These are phyloP conservation scores for Diaporthe sp. DNA, from an alignment of 2,329 filamentous ascomycete species.

Conservation along the genomic window DNA sequence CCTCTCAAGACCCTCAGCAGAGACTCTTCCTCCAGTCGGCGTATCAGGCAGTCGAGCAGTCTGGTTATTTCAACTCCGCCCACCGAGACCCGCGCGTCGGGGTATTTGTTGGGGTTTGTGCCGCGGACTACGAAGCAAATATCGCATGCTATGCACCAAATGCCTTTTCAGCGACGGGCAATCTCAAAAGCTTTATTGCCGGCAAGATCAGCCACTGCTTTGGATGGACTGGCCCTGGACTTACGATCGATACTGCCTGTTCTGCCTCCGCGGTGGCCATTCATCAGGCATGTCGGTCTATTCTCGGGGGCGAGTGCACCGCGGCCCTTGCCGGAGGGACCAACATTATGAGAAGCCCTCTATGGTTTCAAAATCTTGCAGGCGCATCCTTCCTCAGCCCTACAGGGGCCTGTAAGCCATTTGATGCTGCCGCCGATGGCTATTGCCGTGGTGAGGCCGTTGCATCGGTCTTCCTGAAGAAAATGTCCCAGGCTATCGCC, in stretches of 20 bases:
- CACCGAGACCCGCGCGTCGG: background rate
- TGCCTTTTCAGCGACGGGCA: background rate
- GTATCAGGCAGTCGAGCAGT: background rate
- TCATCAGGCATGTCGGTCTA: no score
- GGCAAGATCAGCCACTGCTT: background rate
- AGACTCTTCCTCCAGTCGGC: background rate
- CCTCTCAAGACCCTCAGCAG: background rate
- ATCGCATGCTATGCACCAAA: background rate
- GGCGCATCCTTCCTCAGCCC: no score
- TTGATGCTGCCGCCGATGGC: no score
- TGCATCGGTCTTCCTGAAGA: no score
- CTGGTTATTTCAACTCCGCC: background rate
- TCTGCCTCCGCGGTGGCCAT: background rate
- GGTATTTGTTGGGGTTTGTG: background rate
- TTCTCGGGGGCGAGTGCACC: no score
- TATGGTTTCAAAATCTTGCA: no score
- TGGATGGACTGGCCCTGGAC: background rate
- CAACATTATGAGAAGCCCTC: no score
- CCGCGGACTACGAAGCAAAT: background rate
- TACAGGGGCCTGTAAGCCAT: no score
- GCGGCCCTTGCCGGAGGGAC: no score
- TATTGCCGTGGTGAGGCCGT: no score
- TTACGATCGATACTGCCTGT: background rate
- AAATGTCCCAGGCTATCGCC: no score
- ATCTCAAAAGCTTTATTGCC: background rate